A percentile compares a stretch with the other conserved stretches of the same genome.
phyloP scores from a whole-genome alignment of 306 rosid genomes.

The Cucumis melo region DNA sequence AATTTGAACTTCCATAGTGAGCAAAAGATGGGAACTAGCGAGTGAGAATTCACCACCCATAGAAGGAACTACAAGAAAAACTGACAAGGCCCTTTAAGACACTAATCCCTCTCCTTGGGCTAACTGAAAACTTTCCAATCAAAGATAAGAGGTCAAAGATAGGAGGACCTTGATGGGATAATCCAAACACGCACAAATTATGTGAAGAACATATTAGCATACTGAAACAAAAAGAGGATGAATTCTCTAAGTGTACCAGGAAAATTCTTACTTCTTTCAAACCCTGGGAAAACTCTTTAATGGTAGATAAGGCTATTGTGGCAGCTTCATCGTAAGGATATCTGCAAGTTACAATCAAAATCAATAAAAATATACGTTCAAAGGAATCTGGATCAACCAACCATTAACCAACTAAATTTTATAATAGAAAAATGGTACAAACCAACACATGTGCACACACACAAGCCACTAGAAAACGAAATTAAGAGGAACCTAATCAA shows the following conservation, averaged over 20 bases:
- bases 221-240: not conserved
- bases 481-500: not conserved
- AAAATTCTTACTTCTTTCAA: constrained; percentile 50
- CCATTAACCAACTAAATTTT: not conserved
- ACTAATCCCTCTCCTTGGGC: not conserved
- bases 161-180: not conserved
- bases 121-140: not conserved
- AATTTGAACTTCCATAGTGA: not conserved
- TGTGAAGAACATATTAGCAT: not conserved
- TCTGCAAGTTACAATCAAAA: constrained; percentile 24
- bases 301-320: constrained; percentile 49
- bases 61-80: not conserved
- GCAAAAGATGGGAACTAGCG: not conserved
- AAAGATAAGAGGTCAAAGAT: not conserved
- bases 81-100: not conserved
- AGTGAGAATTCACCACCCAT: not conserved
- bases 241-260: not conserved
- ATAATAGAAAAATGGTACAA: not conserved
- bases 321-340: constrained; percentile 72
- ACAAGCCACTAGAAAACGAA: not conserved
- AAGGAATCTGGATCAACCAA: not conserved
- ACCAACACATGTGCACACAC: not conserved
- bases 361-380: not conserved
- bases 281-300: constrained; percentile 45
- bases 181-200: not conserved